Base-by-base conservation (phyloP, 345 rosid genomes). In the Atalantia buxifolia region DNA sequence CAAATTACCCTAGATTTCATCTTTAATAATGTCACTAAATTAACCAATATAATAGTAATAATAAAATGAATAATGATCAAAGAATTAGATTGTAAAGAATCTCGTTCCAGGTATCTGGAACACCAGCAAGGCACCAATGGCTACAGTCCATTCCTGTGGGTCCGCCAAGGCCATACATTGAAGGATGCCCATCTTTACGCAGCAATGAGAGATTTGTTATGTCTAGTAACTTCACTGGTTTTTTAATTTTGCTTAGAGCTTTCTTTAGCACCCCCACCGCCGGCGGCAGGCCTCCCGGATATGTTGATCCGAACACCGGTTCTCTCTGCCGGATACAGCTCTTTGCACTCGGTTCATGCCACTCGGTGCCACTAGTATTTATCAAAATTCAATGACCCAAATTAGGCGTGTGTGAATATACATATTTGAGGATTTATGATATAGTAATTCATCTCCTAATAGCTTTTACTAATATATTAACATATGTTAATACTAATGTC, bases 121-220 rank as follows among this genome's bases (percentile, higher is more conserved):
- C 98, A 13, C 98, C 98, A 2, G 94, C 67, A 66, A 95, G 94
- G 78, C 99, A 93, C 99, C 99, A 93, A 59, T 93, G 99, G 81
- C 94, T 92, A 81, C 99, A 95, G 48, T 95, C 92, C 87, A 83
- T 78, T 4, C 83, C 86, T 0, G 81, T 76, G 12, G 45, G 79
- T 1, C 94, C 93, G 1, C 82, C 79, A 2, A 90, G 72, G 16
- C 98, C 98, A 55, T 90, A 95, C 9, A 74, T 70, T 2, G 99
- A 95, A 79, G 99, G 99, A 81, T 93, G 99, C 0, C 90, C 99
- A 74, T 95, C 99, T 83, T 91, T 93, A 0, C 98, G 93, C 5
- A 93, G 89, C 85, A 90, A 65, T 0, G 98, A 93, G 22, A 95
- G 89, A 68, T 82, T 75, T 1, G 98, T 95, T 55, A 92, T 80